Base-by-base conservation (phyloP, 2,329 filamentous ascomycete genomes). In the Coniochaeta sp. region DNA sequence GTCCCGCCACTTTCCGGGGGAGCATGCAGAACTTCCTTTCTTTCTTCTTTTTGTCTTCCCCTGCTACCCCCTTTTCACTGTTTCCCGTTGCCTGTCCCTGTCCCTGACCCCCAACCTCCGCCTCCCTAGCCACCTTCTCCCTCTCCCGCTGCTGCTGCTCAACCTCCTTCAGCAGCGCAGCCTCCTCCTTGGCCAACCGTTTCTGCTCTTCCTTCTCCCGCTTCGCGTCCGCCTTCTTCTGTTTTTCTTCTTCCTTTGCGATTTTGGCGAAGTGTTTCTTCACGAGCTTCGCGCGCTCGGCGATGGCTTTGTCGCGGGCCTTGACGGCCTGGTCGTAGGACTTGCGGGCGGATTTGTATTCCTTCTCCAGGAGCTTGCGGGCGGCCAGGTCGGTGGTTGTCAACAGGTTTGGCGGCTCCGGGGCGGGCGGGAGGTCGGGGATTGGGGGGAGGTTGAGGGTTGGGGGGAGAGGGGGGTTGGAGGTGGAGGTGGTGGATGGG, bases 11-110 rank as follows among this genome's bases (percentile, higher is more conserved):
- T 52, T 73, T 74, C 18, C 73, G 68, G 0, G 87, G 89, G 3
- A 92, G 69, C 59, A 84, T 82, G 69, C 90, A 94, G 66, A 96
- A 96, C 61, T 88, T 92, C 53, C 82, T 79, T 49, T 86, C 76
- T 59, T 85, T 85, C 32, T 59, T 56, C 48, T 60, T 56, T 24
- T 58, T 55, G 35, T 57, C 48, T 50, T 56, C 40, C 13, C 49
- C 33, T 28, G 55, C 52, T n/a, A 47, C 40, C n/a, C n/a, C n/a
- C 56, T 61, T 28, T 40, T 49, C 51, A n/a, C 40, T 45, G n/a
- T n/a, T n/a, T n/a, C n/a, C n/a, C n/a, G n/a, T n/a, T n/a, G n/a
- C n/a, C n/a, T n/a, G n/a, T n/a, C n/a, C n/a, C n/a, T n/a, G n/a
- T n/a, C n/a, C n/a, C n/a, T n/a, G n/a, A n/a, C n/a, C n/a, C n/a